Conservation (phyloP, 2,329 filamentous ascomycete species). For the Myriangium duriaei region DNA sequence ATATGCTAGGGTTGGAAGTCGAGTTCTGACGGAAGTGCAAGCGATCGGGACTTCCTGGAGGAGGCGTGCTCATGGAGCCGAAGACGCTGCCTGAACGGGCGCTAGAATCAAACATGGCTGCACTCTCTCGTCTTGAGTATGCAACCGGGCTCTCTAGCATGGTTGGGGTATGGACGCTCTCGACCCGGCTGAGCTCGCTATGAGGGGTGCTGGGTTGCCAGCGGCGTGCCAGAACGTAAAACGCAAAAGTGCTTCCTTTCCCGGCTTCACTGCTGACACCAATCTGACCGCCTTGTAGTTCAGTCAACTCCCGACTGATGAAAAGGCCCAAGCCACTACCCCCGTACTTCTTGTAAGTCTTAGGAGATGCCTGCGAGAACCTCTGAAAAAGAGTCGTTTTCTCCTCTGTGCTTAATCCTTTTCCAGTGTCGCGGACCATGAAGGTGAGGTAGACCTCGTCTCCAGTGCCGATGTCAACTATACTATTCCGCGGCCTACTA, state of each 20-base stretch:
- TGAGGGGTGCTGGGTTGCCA: slow-evolving; percentile 6
- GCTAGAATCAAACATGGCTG: slow-evolving; percentile 7
- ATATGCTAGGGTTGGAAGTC: neutral
- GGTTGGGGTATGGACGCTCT: slow-evolving; percentile 6
- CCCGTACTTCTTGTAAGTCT: slow-evolving; percentile 55
- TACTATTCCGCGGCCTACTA: slow-evolving; percentile 28
- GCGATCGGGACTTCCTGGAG: neutral
- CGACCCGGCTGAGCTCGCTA: neutral
- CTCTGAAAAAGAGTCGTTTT: slow-evolving; percentile 46
- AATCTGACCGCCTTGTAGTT: slow-evolving; percentile 47
- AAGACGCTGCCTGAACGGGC: neutral
- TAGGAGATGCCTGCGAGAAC: slow-evolving; percentile 54
- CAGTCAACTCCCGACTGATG: slow-evolving; percentile 52
- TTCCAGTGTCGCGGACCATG: slow-evolving; percentile 25
- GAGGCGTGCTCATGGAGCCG: neutral
- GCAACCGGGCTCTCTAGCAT: slow-evolving; percentile 9
- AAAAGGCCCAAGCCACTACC: slow-evolving; percentile 57
- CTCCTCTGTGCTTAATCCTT: slow-evolving; percentile 24
- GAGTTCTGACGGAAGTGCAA: neutral
- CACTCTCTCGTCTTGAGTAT: slow-evolving; percentile 3
- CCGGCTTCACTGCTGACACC: slow-evolving; percentile 47
- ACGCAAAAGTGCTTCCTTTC: slow-evolving; percentile 52
- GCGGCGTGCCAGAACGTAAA: slow-evolving; percentile 50
- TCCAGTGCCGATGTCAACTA: slow-evolving; percentile 17
- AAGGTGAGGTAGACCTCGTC: slow-evolving; percentile 26